phyloP scores from a whole-genome alignment of 2,329 filamentous ascomycete genomes.

The Aureobasidium sp. region DNA sequence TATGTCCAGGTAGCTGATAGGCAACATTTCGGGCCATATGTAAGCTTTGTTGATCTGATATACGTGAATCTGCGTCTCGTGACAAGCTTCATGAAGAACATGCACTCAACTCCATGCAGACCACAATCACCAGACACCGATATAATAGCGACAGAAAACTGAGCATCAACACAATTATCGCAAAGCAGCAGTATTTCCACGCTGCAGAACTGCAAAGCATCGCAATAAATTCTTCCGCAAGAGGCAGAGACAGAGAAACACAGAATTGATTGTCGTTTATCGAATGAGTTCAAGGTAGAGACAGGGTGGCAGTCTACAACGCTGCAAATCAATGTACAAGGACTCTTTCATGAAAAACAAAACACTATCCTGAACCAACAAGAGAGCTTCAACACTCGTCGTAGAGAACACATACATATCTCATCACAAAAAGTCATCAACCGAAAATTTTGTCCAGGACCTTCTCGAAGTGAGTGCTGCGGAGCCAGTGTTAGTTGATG shows the following conservation, averaged over 20 bases:
- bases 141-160: no score
- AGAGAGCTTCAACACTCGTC: background rate
- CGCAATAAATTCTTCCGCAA: background rate
- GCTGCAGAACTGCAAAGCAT: background rate
- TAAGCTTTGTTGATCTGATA: background rate
- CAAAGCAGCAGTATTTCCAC: background rate
- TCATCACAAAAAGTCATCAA: background rate
- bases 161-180: background rate
- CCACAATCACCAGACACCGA: no score
- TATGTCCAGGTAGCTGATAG: no score
- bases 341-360: background rate
- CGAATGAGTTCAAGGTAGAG: background rate
- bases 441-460: slow-evolving; percentile 5
- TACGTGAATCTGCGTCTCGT: background rate
- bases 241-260: background rate
- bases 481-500: background rate
- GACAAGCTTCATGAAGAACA: background rate
- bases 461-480: slow-evolving; percentile 3
- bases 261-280: background rate
- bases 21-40: rapidly evolving
- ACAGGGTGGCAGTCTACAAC: background rate
- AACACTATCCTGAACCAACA: background rate
- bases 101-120: background rate
- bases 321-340: background rate
- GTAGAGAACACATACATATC: background rate